Evolutionary conservation across 306 rosid species (phyloP), one percentile per base, ranked within the genome.

Genomic region (Dicorynia guianensis): DNA sequence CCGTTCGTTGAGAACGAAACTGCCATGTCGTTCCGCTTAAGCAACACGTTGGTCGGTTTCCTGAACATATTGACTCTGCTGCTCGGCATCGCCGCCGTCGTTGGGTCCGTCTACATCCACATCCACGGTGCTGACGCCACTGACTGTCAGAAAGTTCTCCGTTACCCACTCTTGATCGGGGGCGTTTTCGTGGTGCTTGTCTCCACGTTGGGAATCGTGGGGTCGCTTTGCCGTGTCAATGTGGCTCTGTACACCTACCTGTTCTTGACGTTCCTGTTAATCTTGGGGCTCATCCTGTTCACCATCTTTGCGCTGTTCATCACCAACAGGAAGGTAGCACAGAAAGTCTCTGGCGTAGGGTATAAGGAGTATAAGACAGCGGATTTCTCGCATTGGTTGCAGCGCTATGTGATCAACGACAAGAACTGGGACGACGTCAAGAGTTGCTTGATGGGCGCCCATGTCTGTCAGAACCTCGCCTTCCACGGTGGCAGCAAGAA

Each of bases 301-400:
- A 84, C 89, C 1, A 25, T 88, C 10, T 84, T 87, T 75, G 86
- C 88, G 4, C 17, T 93, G 3, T 19, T 93, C 30, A 79, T 93
- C 1, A 87, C 94, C 4, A 82, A 82, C 60, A 84, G 71, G 50
- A 85, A 87, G 5, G 49, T 85, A 0, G 93, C 86, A 2, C 40
- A 56, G 19, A 61, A 59, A 3, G 76, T 91, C 0, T 85, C 90
- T 0, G 85, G 82, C 0, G 64, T 67, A 39, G 90, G 91, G 3
- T 77, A 44, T 30, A 79, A 52, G 60, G 89, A 81, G 66, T 76
- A 83, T 18, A 76, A 57, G 4, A 77, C 81, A 0, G 77, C 72
- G 3, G 90, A 93, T 75, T 93, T 80, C 83, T 87, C 93, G 0
- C 71, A 76, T 11, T 93, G 90, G 90, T 43, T 90, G 54, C 96